Evolutionary conservation across 2,329 filamentous ascomycete genomes (phyloP), one percentile per base, ranked within the genome.

Genomic region (Coniochaeta ligniaria): DNA sequence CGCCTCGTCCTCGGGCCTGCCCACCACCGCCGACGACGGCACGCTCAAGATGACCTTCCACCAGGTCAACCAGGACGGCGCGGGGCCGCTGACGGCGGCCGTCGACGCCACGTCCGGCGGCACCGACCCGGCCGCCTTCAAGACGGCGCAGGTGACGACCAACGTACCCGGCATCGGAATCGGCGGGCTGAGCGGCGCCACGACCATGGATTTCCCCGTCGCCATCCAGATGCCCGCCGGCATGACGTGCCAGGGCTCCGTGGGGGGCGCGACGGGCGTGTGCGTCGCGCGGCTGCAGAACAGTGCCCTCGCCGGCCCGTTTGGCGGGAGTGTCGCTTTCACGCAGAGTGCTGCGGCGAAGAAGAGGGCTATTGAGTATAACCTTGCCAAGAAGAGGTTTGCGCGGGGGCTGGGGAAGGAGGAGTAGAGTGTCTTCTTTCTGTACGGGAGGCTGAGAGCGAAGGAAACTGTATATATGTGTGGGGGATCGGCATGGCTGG

Each of bases 61-160:
- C 71, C 83, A 89, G 76, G 83, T 89, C 75, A 89, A 89, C 80
- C 86, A 89, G 72, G 86, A 89, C 66, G 86, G 86, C 24, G 87
- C 86, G 0, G 87, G 86, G 1, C 85, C 85, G 1, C 74, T 89
- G 56, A 80, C 76, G 33, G 86, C 86, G 9, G 76, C 77, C 50
- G 76, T 89, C 57, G 86, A 90, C 67, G 73, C 77, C 47, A 87
- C 85, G 28, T 88, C 85, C 1, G 85, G 84, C 36, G 87, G 86
- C 59, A 84, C 80, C 5, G 83, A 88, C 67, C 70, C 80, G 26
- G 68, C 73, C 45, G 86, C 86, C 33, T 89, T 89, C 79, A 69
- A 86, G 72, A 72, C 69, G 3, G 86, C 86, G 17, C 67, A 80
- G 59, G 82, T 89, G 62, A 83, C 77, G 58, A 78, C 83, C 71